Percentiles rank a stretch among this genome's conserved stretches.
Evolutionary conservation across 306 rosid genomes (phyloP).

Genomic region (Myrica gale): DNA sequence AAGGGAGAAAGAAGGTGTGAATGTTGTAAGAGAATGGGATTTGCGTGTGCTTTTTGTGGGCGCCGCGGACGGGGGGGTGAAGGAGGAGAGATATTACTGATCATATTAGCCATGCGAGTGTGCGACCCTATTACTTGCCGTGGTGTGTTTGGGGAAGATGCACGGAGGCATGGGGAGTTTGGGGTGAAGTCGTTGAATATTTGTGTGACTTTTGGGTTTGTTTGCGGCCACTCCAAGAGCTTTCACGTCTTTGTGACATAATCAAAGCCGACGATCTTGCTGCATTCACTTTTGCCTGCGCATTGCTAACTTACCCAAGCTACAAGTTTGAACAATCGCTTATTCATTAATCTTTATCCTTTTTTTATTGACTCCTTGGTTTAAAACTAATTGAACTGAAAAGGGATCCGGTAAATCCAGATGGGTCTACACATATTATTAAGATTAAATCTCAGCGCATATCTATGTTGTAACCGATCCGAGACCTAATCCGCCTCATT

Average conservation of each 20-base stretch:
- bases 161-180: slow-evolving; percentile 7
- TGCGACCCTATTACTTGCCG: slow-evolving; percentile 31
- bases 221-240: slow-evolving; percentile 16
- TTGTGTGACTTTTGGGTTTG: slow-evolving; percentile 29
- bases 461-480: too few species aligned
- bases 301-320: neutral
- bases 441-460: too few species aligned
- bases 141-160: slow-evolving; percentile 23
- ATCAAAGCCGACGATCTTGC: neutral
- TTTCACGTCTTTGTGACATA: neutral
- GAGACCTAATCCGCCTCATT: too few species aligned
- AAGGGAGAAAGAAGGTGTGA: slow-evolving; percentile 22
- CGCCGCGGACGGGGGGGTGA: neutral
- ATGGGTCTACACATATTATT: too few species aligned
- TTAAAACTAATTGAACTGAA: too few species aligned
- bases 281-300: neutral
- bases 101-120: too few species aligned
- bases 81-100: neutral
- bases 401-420: too few species aligned
- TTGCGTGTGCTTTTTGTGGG: slow-evolving; percentile 31
- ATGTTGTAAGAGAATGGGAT: slow-evolving; percentile 29
- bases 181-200: neutral
- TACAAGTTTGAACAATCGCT: neutral
- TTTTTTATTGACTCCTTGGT: too few species aligned
- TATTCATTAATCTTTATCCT: neutral